Base-by-base conservation (phyloP, 2,329 filamentous ascomycete genomes). In the Trichoderma guizhouense region DNA sequence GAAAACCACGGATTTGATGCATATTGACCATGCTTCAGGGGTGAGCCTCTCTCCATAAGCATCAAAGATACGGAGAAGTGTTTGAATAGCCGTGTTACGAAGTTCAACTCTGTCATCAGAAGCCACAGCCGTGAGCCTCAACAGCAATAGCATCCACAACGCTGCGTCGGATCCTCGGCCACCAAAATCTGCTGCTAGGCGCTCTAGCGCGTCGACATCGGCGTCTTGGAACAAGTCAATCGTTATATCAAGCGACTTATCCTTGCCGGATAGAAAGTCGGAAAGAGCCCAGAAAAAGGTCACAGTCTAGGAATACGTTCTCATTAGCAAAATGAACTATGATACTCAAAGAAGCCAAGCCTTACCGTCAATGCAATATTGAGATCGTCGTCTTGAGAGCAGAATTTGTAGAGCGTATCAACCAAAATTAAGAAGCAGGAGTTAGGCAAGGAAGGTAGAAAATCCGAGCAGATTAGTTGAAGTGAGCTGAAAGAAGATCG, bases 271-370 rank as follows among this genome's bases (percentile, higher is more conserved):
- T 5, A 98, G 85, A 74, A 95, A 96, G 80, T 98, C 95, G 0
- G 95, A 97, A 8, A 98, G 88, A 69, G 95, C 95, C 94, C 95
- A 98, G 80, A 97, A 97, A 78, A 97, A 96, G 0, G 95, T 97
- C 9, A 97, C 93, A 1, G 95, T 96, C 89, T 93, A 62, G 53
- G 18, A n/a, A 18, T 7, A n/a, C 28, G 7, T 30, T 18, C 34
- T 47, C 15, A 36, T 55, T 43, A 47, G 64, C 30, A 8, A 51
- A 6, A 9, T 28, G 7, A n/a, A 8, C 6, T 11, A 21, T 34
- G 4, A 4, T 7, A n/a, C 30, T 12, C 7, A 11, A 14, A 63
- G 14, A 7, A 18, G 12, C 21, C 21, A 15, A 12, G n/a, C 24
- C 88, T 81, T 84, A 93, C 92, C 39, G 96, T 98, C 30, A 99